Base-by-base conservation (phyloP, 1,139 yeast genomes). In the Scheffersomyces titani region DNA sequence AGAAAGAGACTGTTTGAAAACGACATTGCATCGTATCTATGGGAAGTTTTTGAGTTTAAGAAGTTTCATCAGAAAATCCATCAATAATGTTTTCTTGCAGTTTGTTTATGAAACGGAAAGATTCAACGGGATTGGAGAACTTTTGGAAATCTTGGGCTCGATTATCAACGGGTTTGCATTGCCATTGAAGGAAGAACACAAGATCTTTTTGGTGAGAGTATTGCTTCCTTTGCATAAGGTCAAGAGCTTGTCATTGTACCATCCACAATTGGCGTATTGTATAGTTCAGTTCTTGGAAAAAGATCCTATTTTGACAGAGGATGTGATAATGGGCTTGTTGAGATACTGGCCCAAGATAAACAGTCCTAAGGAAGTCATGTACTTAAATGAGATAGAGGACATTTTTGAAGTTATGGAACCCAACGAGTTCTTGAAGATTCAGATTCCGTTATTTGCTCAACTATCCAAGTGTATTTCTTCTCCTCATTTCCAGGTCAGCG, bases 271-370 rank as follows among this genome's bases (percentile, higher is more conserved):
- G 65, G 97, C 98, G 13, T 94, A 94, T 74, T 94, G 99, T 76
- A 90, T 96, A 56, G 97, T 96, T 18, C 99, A 94, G 75, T 94
- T 94, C 72, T 79, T 94, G 67, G 99, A 94, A 67, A 94, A 94
- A 72, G 99, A 94, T 70, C 96, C 97, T 1, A 65, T 85, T 16
- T 80, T 94, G 65, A 94, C 98, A 1, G 98, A 93, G 72, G 98
- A 93, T 70, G 98, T 94, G 24, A 86, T 94, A 44, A 88, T 92
- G 91, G 98, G 98, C 1, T 78, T 94, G 57, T 77, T 94, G 65
- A 84, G 97, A 68, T 96, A 88, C 75, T 94, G 99, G 99, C 99
- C 99, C 53, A 96, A 96, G 73, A 89, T 91, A 56, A 92, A 92
- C 69, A 88, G 96, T 50, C 96, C 98, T 20, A 94, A 94, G 71